These are phyloP conservation scores for Pyrenophora seminiperda DNA, from an alignment of 2,329 filamentous ascomycete species.

Conservation along the genomic window DNA sequence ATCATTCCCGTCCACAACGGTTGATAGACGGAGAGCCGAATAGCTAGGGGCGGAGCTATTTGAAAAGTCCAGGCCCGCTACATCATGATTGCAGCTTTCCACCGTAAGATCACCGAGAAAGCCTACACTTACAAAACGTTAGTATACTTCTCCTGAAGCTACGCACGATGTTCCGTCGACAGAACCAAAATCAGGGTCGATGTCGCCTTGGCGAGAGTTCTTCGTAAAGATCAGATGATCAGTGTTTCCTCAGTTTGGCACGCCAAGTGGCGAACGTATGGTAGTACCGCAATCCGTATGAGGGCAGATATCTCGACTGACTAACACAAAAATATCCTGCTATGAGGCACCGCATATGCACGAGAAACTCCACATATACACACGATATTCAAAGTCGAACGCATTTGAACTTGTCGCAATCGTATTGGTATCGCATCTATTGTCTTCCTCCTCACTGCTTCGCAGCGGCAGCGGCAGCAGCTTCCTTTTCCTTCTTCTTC, in stretches of 20 bases:
- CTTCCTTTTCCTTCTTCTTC: constrained; percentile 45
- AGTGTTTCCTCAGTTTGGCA: too few species aligned
- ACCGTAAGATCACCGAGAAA: not conserved
- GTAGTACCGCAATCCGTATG: too few species aligned
- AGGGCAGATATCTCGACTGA: too few species aligned
- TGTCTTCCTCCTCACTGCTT: constrained; percentile 20
- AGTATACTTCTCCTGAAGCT: not conserved
- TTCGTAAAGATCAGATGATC: too few species aligned
- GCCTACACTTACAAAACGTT: constrained; percentile 2
- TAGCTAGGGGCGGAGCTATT: not conserved
- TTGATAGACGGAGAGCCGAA: not conserved
- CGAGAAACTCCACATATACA: not conserved
- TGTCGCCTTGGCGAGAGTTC: too few species aligned
- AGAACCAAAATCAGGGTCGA: too few species aligned
- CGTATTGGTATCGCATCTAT: constrained; percentile 10
- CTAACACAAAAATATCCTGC: not conserved
- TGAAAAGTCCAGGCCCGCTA: not conserved
- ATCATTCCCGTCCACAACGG: too few species aligned
- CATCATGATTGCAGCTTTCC: not conserved
- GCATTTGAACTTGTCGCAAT: not conserved
- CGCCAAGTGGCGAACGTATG: too few species aligned
- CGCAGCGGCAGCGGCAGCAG: constrained; percentile 34
- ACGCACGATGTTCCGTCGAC: not conserved
- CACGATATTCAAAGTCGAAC: not conserved
- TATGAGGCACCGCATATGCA: not conserved